These are phyloP conservation scores for Botrytis aclada DNA, from an alignment of 2,329 filamentous ascomycete genomes.

Conservation along the genomic window DNA sequence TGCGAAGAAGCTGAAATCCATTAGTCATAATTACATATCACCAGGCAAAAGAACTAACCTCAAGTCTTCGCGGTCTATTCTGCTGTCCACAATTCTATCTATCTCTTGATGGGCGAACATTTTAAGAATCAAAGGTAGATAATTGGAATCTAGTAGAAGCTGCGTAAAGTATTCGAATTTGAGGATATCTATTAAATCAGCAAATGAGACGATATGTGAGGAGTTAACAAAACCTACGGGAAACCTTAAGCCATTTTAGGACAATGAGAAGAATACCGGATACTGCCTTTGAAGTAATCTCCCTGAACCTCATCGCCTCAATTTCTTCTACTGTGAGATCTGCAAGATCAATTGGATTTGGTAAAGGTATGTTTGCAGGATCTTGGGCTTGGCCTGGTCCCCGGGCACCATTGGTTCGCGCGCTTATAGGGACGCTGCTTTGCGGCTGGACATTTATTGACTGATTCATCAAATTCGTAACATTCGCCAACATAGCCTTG, in stretches of 20 bases:
- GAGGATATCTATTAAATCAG: slow-evolving; percentile 64
- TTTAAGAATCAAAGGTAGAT: slow-evolving; percentile 87
- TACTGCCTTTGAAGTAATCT: slow-evolving; percentile 87
- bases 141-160: slow-evolving; percentile 89
- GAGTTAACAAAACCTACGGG: slow-evolving; percentile 59
- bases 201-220: background rate
- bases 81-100: slow-evolving; percentile 83
- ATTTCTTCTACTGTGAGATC: slow-evolving; percentile 68
- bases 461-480: slow-evolving; percentile 76
- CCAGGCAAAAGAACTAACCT: slow-evolving; percentile 53
- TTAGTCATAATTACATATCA: slow-evolving; percentile 21
- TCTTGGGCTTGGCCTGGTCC: slow-evolving; percentile 33
- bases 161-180: slow-evolving; percentile 97
- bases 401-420: slow-evolving; percentile 30
- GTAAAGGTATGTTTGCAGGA: slow-evolving; percentile 32
- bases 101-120: slow-evolving; percentile 93
- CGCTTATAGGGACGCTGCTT: slow-evolving; percentile 30
- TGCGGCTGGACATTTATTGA: slow-evolving; percentile 38
- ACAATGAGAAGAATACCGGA: slow-evolving; percentile 86
- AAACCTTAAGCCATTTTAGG: slow-evolving; percentile 94
- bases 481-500: slow-evolving; percentile 82
- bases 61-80: slow-evolving; percentile 75
- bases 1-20: slow-evolving; percentile 70
- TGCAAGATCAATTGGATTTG: slow-evolving; percentile 33
- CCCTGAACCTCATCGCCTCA: slow-evolving; percentile 75